Conservation (phyloP, 331 rosid genomes). For the Cydonia oblonga region DNA sequence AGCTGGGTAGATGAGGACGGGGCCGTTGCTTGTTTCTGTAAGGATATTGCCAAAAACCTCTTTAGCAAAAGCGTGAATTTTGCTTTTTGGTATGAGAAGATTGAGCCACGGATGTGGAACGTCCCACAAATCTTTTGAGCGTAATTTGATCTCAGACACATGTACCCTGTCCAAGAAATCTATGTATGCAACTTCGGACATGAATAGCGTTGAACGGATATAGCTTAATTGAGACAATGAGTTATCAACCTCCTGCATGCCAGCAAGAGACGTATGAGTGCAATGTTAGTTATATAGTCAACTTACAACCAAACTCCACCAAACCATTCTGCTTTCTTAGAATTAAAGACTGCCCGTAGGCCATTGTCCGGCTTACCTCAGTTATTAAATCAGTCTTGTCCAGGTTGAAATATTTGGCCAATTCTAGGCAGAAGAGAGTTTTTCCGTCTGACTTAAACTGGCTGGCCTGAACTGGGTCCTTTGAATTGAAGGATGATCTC, state of each 20-base stretch:
- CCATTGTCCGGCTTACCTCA: slow-evolving; percentile 39
- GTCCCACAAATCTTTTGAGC: slow-evolving; percentile 91
- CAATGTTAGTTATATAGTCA: background rate
- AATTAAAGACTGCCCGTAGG: background rate
- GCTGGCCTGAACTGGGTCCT: slow-evolving; percentile 79
- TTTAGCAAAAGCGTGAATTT: slow-evolving; percentile 60
- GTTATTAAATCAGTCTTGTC: slow-evolving; percentile 24
- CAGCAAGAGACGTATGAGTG: slow-evolving; percentile 11
- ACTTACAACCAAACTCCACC: background rate
- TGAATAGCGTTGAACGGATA: slow-evolving; percentile 74
- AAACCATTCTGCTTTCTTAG: background rate
- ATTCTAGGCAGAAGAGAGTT: slow-evolving; percentile 79
- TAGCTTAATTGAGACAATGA: slow-evolving; percentile 47
- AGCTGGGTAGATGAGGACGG: slow-evolving; percentile 88
- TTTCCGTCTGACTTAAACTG: slow-evolving; percentile 80
- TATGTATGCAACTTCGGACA: slow-evolving; percentile 61
- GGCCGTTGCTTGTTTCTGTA: slow-evolving; percentile 90
- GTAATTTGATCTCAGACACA: slow-evolving; percentile 69
- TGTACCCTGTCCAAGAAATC: slow-evolving; percentile 91
- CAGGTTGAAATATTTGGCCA: slow-evolving; percentile 64
- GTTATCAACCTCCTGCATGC: slow-evolving; percentile 56
- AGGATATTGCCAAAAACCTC: slow-evolving; percentile 74
- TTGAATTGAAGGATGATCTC: slow-evolving; percentile 80
- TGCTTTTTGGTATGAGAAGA: slow-evolving; percentile 77
- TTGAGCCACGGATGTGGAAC: slow-evolving; percentile 99